Percentiles rank a stretch among this genome's conserved stretches.
These are phyloP conservation scores for Heliocybe sulcata DNA, from an alignment of 1,284 basidiomycete genomes.

Conservation along the genomic window DNA sequence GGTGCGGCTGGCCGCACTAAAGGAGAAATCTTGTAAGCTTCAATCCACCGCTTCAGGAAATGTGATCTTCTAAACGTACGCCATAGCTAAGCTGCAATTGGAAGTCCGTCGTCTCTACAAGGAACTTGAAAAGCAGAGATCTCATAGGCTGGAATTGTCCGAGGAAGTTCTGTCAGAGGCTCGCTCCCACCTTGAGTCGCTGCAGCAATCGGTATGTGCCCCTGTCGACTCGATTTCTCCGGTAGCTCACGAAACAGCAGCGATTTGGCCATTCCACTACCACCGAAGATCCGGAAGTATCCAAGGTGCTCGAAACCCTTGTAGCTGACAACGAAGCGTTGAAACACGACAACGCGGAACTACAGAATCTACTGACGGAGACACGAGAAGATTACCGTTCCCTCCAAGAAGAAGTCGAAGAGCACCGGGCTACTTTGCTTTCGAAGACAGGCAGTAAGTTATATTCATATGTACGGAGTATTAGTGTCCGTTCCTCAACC, in stretches of 20 bases:
- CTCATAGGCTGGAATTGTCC: slow-evolving; percentile 65
- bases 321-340: slow-evolving; percentile 79
- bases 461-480: not conserved
- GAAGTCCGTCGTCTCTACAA: slow-evolving; percentile 61
- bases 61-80: not conserved
- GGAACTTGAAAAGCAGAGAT: slow-evolving; percentile 57
- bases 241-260: slow-evolving; percentile 18
- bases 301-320: slow-evolving; percentile 68
- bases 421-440: slow-evolving; percentile 41
- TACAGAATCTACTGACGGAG: slow-evolving; percentile 66
- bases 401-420: slow-evolving; percentile 69
- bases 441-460: slow-evolving; percentile 12
- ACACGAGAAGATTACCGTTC: slow-evolving; percentile 70
- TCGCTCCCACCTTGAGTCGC: slow-evolving; percentile 52
- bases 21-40: slow-evolving; percentile 44
- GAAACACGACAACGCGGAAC: slow-evolving; percentile 74
- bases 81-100: slow-evolving; percentile 62
- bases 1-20: slow-evolving; percentile 50
- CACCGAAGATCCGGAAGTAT: slow-evolving; percentile 51
- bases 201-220: slow-evolving; percentile 49
- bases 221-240: not conserved
- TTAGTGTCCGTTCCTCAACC: not conserved
- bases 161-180: slow-evolving; percentile 70
- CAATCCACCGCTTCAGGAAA: not conserved
- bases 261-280: slow-evolving; percentile 34